Base-by-base conservation (phyloP, 768 basidiomycete genomes). In the Pholiota conissans region DNA sequence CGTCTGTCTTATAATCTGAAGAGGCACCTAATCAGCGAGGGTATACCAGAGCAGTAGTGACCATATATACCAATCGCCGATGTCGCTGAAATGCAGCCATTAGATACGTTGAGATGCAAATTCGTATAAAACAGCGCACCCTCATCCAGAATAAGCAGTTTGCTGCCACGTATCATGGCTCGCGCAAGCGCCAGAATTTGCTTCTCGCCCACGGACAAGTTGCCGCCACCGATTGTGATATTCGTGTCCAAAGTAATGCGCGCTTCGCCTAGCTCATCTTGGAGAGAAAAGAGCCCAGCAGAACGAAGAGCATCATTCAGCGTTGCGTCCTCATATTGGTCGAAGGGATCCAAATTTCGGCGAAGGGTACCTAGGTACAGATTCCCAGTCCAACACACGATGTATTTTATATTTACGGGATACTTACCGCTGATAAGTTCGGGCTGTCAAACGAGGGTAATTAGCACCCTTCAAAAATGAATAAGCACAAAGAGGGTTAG, bases 1-100 rank as follows among this genome's bases (percentile, higher is more conserved):
- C 71, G 64, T 90, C 89, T 16, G 88, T 89, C 55, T 79, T 77
- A 60, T 82, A 79, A 65, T 87, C 85, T 75, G n/a, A 45, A 13
- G 16, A 37, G 22, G 5, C 28, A 34, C 3, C n/a, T n/a, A n/a
- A 40, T 42, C 3, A 11, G 11, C n/a, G 13, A 14, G 49, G 28
- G n/a, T n/a, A n/a, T 40, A 55, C 26, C 18, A 29, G 9, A n/a
- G 13, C 18, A 58, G 67, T 10, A n/a, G n/a, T n/a, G n/a, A n/a
- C n/a, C n/a, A n/a, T n/a, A n/a, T n/a, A n/a, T 54, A 82, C 83
- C 78, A 37, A 79, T 77, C 0, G 76, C 77, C 45, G 78, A 78
- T 5, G 78, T 81, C 35, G 76, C 76, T 61, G 47, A 7, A 35
- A 58, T n/a, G 6, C 47, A 59, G 30, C n/a, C n/a, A n/a, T n/a